Conservation (phyloP, 139 green algal genomes). For the Choricystis sp. region DNA sequence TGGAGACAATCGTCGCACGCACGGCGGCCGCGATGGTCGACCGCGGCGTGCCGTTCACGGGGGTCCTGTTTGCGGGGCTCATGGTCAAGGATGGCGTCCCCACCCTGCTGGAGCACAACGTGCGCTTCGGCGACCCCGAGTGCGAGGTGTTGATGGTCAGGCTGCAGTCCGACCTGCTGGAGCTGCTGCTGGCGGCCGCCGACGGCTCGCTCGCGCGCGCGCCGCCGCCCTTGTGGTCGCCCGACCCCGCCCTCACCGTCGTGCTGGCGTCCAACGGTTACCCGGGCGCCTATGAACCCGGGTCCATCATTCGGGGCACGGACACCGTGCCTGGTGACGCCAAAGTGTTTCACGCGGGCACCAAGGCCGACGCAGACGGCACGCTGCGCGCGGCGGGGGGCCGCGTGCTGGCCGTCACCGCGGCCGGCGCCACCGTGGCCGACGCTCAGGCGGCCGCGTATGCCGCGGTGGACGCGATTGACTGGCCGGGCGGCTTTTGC, state of each 20-base stretch:
- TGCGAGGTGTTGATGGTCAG: conserved; percentile 90
- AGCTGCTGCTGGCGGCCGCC: conserved; percentile 41
- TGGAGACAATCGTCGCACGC: conserved; percentile 70
- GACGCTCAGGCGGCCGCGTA: conserved; percentile 67
- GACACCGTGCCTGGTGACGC: conserved; percentile 30
- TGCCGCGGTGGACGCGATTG: conserved; percentile 52
- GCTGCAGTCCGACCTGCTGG: conserved; percentile 67
- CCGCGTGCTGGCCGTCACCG: conserved; percentile 68
- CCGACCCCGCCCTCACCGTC: conserved; percentile 48
- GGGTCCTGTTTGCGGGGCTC: conserved; percentile 90
- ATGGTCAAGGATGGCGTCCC: conserved; percentile 82
- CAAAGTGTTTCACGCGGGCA: conserved; percentile 86
- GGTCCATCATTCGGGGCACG: conserved; percentile 41
- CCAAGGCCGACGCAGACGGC: conserved; percentile 15
- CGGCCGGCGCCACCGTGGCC: conserved; percentile 35
- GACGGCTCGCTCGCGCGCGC: conserved; percentile 9
- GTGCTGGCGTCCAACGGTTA: conserved; percentile 87
- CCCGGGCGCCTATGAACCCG: conserved; percentile 78
- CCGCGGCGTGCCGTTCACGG: conserved; percentile 68
- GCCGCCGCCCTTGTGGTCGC: neutral
- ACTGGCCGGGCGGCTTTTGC: conserved; percentile 70
- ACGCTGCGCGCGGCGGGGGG: conserved; percentile 44
- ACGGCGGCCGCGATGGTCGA: conserved; percentile 74
- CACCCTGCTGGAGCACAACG: conserved; percentile 95
- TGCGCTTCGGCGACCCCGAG: conserved; percentile 95